phyloP scores from a whole-genome alignment of 2,329 filamentous ascomycete genomes.

The Pseudogymnoascus sp. region DNA sequence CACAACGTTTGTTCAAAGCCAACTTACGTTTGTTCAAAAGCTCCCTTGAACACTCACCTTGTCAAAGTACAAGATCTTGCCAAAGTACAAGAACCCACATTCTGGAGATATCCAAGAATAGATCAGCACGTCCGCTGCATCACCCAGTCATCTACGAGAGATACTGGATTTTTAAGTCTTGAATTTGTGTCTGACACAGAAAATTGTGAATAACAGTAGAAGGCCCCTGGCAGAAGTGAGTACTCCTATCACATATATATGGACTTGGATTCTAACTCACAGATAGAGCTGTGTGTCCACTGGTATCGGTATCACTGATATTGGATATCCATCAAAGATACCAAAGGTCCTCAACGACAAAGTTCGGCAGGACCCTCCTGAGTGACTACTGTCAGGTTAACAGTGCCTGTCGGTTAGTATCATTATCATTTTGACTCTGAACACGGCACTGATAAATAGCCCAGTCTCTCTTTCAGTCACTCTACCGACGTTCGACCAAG shows the following conservation, averaged over 20 bases:
- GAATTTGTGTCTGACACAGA: not conserved
- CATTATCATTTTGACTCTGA: not conserved
- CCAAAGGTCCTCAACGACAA: not conserved
- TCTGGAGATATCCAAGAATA: not conserved
- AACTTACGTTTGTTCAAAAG: not conserved
- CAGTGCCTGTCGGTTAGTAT: not conserved
- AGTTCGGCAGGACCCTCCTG: not conserved
- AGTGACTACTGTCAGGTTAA: not conserved
- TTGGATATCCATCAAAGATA: not conserved
- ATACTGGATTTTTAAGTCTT: not conserved
- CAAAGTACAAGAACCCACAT: not conserved
- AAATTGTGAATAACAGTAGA: not conserved
- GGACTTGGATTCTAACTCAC: not conserved
- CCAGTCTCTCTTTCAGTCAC: not conserved
- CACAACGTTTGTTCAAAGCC: not conserved
- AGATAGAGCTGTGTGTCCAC: not conserved
- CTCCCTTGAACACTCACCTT: not conserved
- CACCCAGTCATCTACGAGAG: not conserved
- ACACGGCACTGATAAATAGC: not conserved
- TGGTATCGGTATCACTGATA: not conserved
- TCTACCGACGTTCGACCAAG: not conserved
- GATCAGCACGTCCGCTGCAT: not conserved
- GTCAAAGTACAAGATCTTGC: not conserved
- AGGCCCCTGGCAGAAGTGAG: not conserved
- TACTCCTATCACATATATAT: not conserved